Evolutionary conservation across 306 rosid genomes (phyloP), one percentile per base, ranked within the genome.

Genomic region (Psophocarpus tetragonolobus): DNA sequence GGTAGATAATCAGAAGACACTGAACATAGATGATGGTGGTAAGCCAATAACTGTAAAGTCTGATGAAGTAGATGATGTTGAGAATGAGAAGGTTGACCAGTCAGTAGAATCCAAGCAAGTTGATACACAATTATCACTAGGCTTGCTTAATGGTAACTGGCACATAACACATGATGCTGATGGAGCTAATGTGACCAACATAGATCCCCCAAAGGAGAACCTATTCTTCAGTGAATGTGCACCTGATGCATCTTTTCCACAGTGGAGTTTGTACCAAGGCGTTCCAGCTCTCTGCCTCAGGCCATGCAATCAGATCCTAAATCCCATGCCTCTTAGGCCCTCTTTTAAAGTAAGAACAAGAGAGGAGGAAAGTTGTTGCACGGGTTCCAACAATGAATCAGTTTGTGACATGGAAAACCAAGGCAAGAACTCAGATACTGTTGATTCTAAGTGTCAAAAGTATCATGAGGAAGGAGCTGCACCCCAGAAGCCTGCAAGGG

Each of bases 351-450:
- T 71, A 35, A 78, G 60, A 84, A 42, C 64, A 18, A 81, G 68
- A 65, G 86, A 68, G 39, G 82, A 77, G 65, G 94, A 79, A 81
- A 85, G 87, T 80, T 85, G 88, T 47, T 87, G 86, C 62, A 76
- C 84, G n/a, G 89, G 86, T 74, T 90, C 91, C 5, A 87, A 85
- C 13, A 75, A 77, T 30, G 87, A 83, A 42, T 87, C 89, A 60
- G 85, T 50, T n/a, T 60, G 63, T 38, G 83, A 82, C 45, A 74
- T 24, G 58, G 86, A 70, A 67, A 83, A 56, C 30, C 88, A 73
- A 73, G 83, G 84, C 62, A 86, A 80, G 84, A 86, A 75, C 68
- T 50, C 74, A 13, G 86, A 91, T 38, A 76, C 75, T 14, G 87
- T 58, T 18, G 90, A 89, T 64, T 87, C 87, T 6, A 77, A 48